Percentiles rank a stretch among this genome's conserved stretches.
These are phyloP conservation scores for Huntiella abstrusa DNA, from an alignment of 2,329 filamentous ascomycete genomes.

Conservation along the genomic window DNA sequence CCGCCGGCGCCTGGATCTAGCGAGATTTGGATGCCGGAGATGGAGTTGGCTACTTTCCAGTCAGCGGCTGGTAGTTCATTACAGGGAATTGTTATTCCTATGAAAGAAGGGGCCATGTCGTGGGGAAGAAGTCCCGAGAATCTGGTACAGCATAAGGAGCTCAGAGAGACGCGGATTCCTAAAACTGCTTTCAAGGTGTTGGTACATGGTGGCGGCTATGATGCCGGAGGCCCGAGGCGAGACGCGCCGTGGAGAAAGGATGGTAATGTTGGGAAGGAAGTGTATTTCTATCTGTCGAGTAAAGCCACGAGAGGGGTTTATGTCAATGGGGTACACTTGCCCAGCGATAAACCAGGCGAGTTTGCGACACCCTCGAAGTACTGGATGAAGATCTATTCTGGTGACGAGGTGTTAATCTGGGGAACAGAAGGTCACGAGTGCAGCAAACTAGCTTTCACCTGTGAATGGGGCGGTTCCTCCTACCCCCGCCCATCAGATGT, in stretches of 20 bases:
- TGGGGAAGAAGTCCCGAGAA: slow-evolving; percentile 61
- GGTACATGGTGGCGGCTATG: slow-evolving; percentile 51
- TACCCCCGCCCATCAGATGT: neutral
- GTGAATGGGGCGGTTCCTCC: slow-evolving; percentile 37
- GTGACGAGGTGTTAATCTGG: slow-evolving; percentile 61
- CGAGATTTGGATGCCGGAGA: neutral
- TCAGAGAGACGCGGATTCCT: slow-evolving; percentile 51
- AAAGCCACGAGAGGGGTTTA: slow-evolving; percentile 58
- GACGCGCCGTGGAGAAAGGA: slow-evolving; percentile 23
- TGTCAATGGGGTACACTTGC: slow-evolving; percentile 54
- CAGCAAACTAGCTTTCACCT: slow-evolving; percentile 32
- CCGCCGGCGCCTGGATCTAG: slow-evolving; percentile 22
- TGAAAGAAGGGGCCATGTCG: slow-evolving; percentile 25
- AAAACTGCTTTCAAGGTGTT: slow-evolving; percentile 66
- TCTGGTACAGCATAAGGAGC: slow-evolving; percentile 45
- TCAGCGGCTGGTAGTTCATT: neutral
- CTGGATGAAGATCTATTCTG: slow-evolving; percentile 55
- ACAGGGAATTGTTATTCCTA: neutral
- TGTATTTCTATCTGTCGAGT: slow-evolving; percentile 57
- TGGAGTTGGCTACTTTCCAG: neutral
- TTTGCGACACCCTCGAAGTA: slow-evolving; percentile 33
- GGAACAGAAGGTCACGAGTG: slow-evolving; percentile 24
- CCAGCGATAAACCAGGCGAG: slow-evolving; percentile 34
- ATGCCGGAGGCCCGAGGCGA: slow-evolving; percentile 30
- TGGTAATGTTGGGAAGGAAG: slow-evolving; percentile 16